Base-by-base conservation (phyloP, 805 yeast genomes). In the Saturnispora bothae region DNA sequence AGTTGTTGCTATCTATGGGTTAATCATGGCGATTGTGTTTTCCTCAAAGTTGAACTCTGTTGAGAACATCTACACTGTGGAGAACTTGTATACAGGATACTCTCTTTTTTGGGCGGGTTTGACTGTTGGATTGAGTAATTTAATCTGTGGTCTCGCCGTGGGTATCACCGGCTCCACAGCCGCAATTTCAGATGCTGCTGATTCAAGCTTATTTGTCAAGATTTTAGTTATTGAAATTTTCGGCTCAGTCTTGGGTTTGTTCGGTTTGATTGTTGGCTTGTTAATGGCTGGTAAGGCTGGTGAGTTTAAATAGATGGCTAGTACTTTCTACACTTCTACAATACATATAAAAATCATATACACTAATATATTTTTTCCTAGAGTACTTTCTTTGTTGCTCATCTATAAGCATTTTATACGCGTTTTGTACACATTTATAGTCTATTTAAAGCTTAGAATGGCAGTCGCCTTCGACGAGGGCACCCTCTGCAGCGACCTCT, bases 141-240 rank as follows among this genome's bases (percentile, higher is more conserved):
- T 92, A 59, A 80, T 92, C 43, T 92, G 98, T 71, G 98, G 98
- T 66, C 68, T 92, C 40, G 89, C 96, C 3, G 98, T 92, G 34
- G 98, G 98, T 46, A 71, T 92, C 44, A 92, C 98, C 13, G 98
- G 98, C 34, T 79, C 97, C 19, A 92, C 96, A n/a, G 98, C 97
- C 26, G 98, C 98, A 29, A 75, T 92, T 44, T 76, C 94, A 31
- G 98, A 92, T 63, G 98, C 98, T 22, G 96, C 98, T 9, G 96
- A 92, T 65, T 77, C 96, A 18, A 73, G 95, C 4, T 68, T 92
- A 48, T 92, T 92, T 53, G 98, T 92, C 46, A 92, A 92, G 65
- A 92, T 92, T 43, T 74, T 92, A 54, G 98, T 92, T 45, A 81
- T 92, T 51, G 98, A 92, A 69, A 92, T 92, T 68, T 92, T 92